Conservation (phyloP, 805 yeast genomes). For the Candida pini region DNA sequence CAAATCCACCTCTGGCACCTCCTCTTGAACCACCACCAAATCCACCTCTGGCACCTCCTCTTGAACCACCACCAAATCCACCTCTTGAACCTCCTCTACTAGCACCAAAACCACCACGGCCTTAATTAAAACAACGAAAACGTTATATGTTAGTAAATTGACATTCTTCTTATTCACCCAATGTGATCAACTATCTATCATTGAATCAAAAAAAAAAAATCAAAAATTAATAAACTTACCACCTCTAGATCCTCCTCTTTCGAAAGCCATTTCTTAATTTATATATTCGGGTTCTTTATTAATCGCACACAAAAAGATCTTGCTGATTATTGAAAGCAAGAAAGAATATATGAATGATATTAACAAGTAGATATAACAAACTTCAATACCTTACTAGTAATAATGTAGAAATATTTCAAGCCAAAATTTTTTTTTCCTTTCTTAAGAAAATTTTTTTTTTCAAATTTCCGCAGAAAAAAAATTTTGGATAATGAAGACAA, state of each 20-base stretch:
- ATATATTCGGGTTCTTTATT: conserved; percentile 1
- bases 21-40: conserved; percentile 26
- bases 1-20: conserved; percentile 42
- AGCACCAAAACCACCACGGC: conserved; percentile 24
- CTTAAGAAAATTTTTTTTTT: too few species aligned
- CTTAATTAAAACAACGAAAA: conserved; percentile 3
- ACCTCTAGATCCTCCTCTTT: conserved; percentile 47
- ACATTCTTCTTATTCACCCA: not conserved
- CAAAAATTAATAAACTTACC: conserved; percentile 9
- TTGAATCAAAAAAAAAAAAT: not conserved
- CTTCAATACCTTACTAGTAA: too few species aligned
- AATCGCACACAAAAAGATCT: too few species aligned
- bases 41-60: conserved; percentile 44
- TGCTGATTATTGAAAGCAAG: too few species aligned
- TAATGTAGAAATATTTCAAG: too few species aligned
- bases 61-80: conserved; percentile 41
- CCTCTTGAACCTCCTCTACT: conserved; percentile 39
- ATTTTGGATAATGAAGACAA: too few species aligned
- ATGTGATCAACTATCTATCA: too few species aligned
- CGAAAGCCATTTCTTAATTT: conserved; percentile 51
- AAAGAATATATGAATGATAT: too few species aligned
- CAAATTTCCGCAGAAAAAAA: too few species aligned
- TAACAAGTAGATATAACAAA: too few species aligned
- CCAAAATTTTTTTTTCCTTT: too few species aligned
- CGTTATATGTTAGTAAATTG: conserved; percentile 1